Evolutionary conservation across 208 protist genomes (phyloP).

Genomic region (Crithidia sp.): DNA sequence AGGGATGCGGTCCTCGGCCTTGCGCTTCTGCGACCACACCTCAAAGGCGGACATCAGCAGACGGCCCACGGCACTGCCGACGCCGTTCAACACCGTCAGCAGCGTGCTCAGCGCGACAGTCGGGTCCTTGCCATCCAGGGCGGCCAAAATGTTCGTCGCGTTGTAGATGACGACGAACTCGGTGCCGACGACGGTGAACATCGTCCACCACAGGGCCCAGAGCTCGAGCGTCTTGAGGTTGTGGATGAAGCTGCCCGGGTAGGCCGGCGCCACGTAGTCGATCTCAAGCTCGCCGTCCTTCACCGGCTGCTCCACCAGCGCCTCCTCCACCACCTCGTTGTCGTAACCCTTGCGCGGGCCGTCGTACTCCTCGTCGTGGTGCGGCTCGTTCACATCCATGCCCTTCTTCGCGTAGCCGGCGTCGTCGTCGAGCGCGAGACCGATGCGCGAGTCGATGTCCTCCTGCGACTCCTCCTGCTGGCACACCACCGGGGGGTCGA

Average conservation of each 20-base stretch:
- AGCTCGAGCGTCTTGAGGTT: slow-evolving; percentile 43
- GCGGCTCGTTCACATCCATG: neutral
- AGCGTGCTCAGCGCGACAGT: slow-evolving; percentile 43
- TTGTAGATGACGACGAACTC: slow-evolving; percentile 69
- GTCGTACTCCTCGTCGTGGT: neutral
- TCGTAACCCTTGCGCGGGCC: neutral
- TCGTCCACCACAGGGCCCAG: slow-evolving; percentile 61
- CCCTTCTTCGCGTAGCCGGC: neutral
- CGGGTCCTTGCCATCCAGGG: slow-evolving; percentile 43
- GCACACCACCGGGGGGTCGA: slow-evolving; percentile 15
- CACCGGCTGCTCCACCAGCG: neutral
- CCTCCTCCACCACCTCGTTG: neutral
- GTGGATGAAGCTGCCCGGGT: slow-evolving; percentile 52
- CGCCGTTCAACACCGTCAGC: slow-evolving; percentile 64
- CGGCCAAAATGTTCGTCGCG: slow-evolving; percentile 50
- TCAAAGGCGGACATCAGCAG: slow-evolving; percentile 63
- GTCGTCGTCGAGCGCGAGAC: neutral
- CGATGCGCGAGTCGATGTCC: neutral
- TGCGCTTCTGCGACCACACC: slow-evolving; percentile 55
- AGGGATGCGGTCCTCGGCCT: slow-evolving; percentile 62
- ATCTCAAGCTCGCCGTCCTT: slow-evolving; percentile 16
- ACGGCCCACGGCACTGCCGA: slow-evolving; percentile 71
- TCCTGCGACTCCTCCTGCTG: slow-evolving; percentile 3
- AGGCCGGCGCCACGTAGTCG: slow-evolving; percentile 71
- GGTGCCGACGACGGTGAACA: slow-evolving; percentile 45